Percentiles rank a stretch among this genome's conserved stretches.
Evolutionary conservation across 306 rosid genomes (phyloP).

Genomic region (Rosa chinensis): DNA sequence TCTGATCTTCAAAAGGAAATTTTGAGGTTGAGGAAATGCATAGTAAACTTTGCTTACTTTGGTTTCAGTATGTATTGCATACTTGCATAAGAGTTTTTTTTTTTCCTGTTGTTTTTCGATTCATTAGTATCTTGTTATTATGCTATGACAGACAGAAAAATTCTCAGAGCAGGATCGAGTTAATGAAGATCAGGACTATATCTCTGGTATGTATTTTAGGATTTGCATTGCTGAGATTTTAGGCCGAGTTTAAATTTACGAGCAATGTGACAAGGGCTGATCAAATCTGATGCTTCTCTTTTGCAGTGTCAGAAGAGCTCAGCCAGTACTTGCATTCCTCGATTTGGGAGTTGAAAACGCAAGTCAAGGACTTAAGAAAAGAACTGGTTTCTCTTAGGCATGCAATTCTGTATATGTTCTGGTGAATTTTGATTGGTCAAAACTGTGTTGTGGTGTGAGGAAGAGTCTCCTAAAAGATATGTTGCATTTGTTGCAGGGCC

Average conservation of each 20-base stretch:
- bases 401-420: neutral
- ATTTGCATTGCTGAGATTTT: neutral
- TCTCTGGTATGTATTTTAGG: neutral
- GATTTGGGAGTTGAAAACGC: neutral
- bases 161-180: neutral
- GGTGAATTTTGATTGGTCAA: neutral
- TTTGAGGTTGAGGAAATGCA: neutral
- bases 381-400: slow-evolving; percentile 1
- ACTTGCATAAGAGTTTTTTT: neutral
- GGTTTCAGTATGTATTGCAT: neutral
- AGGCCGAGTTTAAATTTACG: neutral
- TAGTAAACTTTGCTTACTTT: neutral
- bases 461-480: neutral
- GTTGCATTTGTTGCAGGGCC: neutral
- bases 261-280: neutral
- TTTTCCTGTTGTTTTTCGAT: neutral
- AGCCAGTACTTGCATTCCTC: neutral
- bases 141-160: neutral
- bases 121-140: neutral
- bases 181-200: neutral
- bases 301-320: slow-evolving; percentile 3
- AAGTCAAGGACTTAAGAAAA: neutral
- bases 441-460: neutral
- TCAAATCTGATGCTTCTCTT: neutral
- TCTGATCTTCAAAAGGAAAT: neutral